Evolutionary conservation across 495 filamentous ascomycete genomes (phyloP).

Genomic region (Tetracladium marchalianum): DNA sequence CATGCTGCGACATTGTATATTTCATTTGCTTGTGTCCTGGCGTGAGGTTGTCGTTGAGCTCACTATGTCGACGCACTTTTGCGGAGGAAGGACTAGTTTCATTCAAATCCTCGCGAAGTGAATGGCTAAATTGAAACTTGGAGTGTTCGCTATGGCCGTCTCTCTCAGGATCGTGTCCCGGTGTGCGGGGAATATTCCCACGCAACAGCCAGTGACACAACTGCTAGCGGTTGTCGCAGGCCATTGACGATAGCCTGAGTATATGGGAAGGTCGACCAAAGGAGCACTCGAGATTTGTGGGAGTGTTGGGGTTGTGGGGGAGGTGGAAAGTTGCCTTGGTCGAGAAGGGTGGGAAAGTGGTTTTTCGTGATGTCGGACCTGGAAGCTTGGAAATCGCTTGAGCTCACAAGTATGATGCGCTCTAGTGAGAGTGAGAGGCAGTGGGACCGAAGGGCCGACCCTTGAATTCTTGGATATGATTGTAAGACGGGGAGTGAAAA

Average conservation of each 20-base stretch:
- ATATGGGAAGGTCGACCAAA: no score
- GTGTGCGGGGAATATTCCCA: slow-evolving; percentile 45
- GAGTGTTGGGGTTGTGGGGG: no score
- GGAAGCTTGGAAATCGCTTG: no score
- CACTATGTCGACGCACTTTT: not conserved
- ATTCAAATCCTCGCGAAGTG: not conserved
- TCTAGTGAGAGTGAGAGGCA: no score
- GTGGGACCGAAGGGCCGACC: no score
- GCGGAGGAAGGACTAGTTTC: slow-evolving; percentile 2
- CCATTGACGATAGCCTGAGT: slow-evolving; percentile 28
- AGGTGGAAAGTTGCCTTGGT: no score
- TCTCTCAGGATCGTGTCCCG: slow-evolving; percentile 23
- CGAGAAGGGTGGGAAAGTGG: no score
- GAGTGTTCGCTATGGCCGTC: slow-evolving; percentile 7
- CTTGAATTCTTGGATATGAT: no score
- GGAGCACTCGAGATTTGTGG: no score
- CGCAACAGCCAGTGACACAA: slow-evolving; percentile 33
- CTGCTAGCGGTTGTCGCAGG: slow-evolving; percentile 34
- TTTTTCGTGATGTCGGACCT: no score
- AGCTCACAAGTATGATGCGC: no score
- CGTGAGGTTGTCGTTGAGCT: not conserved
- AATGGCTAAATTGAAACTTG: not conserved
- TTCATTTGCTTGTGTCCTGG: not conserved
- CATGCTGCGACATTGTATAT: slow-evolving; percentile 23
- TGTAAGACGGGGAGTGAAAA: no score